Evolutionary conservation across 805 yeast species (phyloP), one percentile per base, ranked within the genome.

Genomic region (Starmerella ratchasimensis): DNA sequence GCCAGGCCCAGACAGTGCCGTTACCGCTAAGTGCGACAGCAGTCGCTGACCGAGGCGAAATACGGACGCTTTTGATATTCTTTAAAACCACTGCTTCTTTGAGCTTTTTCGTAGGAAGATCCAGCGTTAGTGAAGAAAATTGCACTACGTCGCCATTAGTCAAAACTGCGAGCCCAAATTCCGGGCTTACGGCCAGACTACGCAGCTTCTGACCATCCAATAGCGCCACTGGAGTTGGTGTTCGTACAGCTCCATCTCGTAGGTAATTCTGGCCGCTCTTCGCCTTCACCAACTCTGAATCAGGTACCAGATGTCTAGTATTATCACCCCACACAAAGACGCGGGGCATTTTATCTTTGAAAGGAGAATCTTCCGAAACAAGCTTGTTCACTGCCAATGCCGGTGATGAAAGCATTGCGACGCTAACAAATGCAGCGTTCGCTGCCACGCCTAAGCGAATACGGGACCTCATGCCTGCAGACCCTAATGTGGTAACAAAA

Each of bases 81-180:
- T 59, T 62, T 14, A 77, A 43, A 2, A 73, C 58, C 17, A 52
- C 39, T 33, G 50, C 39, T 3, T 68, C 67, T 1, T 44, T 45
- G 3, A 51, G 40, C 1, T 47, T 44, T 14, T 62, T 55, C 3
- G 47, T 43, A 14, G 22, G 14, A n/a, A n/a, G n/a, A n/a, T 24
- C 27, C 11, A 24, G 13, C 13, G 27, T 24, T n/a, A 11, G 13
- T 14, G 20, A 10, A 8, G 27, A 4, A 80, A 86, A 82, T 52
- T 78, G 80, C 38, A 72, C 74, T 23, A 83, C 64, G 50, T 78
- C 70, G 15, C 96, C 97, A 13, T 68, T 69, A 1, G 65, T 64
- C 43, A 75, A 71, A 14, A 82, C 69, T 0, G 83, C 83, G 4
- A 67, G 54, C 1, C 61, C 69, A 23, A 62, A 55, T 6, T 58